Percentiles rank a stretch among this genome's conserved stretches.
phyloP scores from a whole-genome alignment of 176 grass and related monocot species.

The Stipa capillata region DNA sequence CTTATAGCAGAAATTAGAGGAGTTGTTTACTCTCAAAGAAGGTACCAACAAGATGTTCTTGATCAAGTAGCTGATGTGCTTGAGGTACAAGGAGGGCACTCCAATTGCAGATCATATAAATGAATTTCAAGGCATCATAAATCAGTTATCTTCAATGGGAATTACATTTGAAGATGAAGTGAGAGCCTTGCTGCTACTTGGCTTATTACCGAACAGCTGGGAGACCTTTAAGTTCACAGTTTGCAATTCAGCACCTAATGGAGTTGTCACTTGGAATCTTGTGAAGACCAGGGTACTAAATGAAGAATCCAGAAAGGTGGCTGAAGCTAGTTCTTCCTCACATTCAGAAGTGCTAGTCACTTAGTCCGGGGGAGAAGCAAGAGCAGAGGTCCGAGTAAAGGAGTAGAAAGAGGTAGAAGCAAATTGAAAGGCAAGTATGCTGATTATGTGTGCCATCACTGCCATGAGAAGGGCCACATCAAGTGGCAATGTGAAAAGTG shows the following conservation, averaged over 20 bases:
- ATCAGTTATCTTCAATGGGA: too few species aligned
- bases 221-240: neutral
- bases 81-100: too few species aligned
- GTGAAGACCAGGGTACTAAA: neutral
- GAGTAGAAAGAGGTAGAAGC: neutral
- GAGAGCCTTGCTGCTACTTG: neutral
- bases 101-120: too few species aligned
- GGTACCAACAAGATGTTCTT: too few species aligned
- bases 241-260: neutral
- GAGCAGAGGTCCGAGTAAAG: neutral
- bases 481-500: neutral
- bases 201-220: neutral
- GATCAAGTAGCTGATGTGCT: too few species aligned
- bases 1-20: neutral
- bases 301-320: neutral
- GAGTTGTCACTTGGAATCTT: neutral
- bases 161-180: neutral
- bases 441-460: neutral
- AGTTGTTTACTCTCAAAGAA: too few species aligned
- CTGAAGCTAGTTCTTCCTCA: too few species aligned
- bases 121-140: too few species aligned
- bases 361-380: neutral
- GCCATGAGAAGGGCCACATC: neutral
- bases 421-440: neutral
- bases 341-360: neutral